Evolutionary conservation across 148 eudicot species (phyloP).

Genomic region (Diospyros lotus): DNA sequence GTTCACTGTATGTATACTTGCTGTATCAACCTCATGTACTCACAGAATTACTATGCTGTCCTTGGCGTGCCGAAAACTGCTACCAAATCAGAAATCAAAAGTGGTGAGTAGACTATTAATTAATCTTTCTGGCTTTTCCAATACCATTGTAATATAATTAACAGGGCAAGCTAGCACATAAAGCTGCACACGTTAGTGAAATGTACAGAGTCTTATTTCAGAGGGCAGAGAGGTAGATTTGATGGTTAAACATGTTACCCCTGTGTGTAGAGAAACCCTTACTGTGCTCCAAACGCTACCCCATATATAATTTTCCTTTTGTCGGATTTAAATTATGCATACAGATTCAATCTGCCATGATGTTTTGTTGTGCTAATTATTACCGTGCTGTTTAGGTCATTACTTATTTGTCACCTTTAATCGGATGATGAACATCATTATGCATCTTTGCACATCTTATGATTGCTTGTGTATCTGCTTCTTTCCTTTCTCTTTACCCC

Average conservation of each 20-base stretch:
- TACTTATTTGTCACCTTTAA: background rate
- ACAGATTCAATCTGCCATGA: background rate
- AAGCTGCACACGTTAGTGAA: too few relatives aligned
- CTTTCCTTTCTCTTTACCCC: background rate
- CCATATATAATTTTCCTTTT: background rate
- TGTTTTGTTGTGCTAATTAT: background rate
- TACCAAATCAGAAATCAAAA: constrained; percentile 91
- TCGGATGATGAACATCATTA: background rate
- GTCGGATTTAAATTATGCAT: background rate
- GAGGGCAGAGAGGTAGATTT: too few relatives aligned
- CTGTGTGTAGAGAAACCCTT: too few relatives aligned
- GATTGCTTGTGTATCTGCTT: background rate
- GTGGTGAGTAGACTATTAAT: constrained; percentile 48
- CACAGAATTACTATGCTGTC: constrained; percentile 78
- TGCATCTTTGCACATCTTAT: background rate
- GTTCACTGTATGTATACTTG: background rate
- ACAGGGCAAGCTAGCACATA: too few relatives aligned
- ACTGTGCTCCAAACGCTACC: too few relatives aligned
- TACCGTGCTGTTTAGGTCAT: background rate
- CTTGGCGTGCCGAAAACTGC: constrained; percentile 85
- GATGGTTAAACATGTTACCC: too few relatives aligned
- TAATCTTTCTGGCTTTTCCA: background rate
- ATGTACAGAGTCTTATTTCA: too few relatives aligned
- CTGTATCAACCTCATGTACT: background rate
- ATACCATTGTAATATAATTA: background rate